A percentile compares a stretch with the other conserved stretches of the same genome.
These are phyloP conservation scores for Saccharomyces mikatae DNA, from an alignment of 805 yeast genomes.

Conservation along the genomic window DNA sequence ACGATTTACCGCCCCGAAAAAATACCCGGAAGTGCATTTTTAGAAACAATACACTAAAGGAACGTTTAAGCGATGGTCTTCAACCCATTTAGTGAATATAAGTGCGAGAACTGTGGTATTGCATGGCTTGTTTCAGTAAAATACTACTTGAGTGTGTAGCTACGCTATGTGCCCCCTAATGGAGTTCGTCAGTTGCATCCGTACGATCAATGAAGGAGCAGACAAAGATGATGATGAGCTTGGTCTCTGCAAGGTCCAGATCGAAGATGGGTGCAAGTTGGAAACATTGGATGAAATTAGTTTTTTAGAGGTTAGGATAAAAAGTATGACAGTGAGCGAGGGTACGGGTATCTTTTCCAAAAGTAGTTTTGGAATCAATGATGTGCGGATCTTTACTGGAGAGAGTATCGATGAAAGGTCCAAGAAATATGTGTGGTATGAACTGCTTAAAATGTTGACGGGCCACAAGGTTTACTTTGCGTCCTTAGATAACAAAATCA, in stretches of 20 bases:
- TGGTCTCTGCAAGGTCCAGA: conserved; percentile 12
- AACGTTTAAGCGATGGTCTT: neutral
- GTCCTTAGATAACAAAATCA: conserved; percentile 2
- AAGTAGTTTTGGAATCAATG: neutral
- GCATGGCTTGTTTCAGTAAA: neutral
- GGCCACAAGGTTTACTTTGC: conserved; percentile 10
- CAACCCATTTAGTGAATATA: neutral
- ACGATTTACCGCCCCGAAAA: neutral
- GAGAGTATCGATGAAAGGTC: conserved; percentile 1
- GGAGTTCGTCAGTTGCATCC: conserved; percentile 18
- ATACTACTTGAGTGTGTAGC: neutral
- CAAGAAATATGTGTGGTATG: conserved; percentile 17
- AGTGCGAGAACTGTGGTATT: neutral
- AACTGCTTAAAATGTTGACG: conserved; percentile 14
- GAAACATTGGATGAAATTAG: conserved; percentile 2
- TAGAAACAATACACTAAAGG: neutral
- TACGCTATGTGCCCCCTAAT: neutral
- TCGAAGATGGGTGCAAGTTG: conserved; percentile 2
- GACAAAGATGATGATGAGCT: conserved; percentile 6
- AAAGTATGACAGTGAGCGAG: conserved; percentile 17
- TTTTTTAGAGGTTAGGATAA: conserved; percentile 4
- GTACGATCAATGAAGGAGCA: conserved; percentile 2
- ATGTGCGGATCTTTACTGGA: conserved; percentile 9
- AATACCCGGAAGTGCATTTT: neutral
- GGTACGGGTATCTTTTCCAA: conserved; percentile 16